phyloP scores from a whole-genome alignment of 257 asterid species.

The Coffea eugenioides region DNA sequence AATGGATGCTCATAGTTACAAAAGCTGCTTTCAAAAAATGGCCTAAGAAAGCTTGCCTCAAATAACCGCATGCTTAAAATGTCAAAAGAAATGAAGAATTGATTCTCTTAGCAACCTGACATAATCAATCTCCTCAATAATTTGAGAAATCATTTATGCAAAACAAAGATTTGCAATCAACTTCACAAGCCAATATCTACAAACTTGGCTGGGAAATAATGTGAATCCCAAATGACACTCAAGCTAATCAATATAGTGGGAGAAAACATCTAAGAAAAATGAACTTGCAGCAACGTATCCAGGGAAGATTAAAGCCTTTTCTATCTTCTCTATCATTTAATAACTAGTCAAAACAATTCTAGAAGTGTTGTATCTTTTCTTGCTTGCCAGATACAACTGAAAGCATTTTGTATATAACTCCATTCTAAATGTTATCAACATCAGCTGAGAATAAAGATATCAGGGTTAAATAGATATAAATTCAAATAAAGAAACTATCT shows the following conservation, averaged over 20 bases:
- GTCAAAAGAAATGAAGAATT: neutral
- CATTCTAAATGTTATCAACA: neutral
- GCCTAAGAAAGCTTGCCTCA: neutral
- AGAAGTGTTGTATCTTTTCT: neutral
- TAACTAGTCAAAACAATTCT: neutral
- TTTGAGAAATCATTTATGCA: neutral
- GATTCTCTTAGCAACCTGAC: neutral
- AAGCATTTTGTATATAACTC: no score
- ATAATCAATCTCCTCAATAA: neutral
- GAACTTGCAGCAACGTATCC: neutral
- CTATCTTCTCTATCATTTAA: neutral
- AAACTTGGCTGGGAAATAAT: neutral
- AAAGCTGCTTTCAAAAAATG: neutral
- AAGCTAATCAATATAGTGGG: neutral
- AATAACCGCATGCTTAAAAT: neutral
- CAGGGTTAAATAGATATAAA: neutral
- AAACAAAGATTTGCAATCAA: neutral
- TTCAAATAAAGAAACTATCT: neutral
- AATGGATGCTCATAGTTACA: neutral
- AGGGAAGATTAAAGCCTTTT: neutral
- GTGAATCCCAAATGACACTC: neutral
- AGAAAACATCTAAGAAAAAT: neutral
- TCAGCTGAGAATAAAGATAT: neutral
- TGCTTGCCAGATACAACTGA: neutral
- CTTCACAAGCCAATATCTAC: neutral